phyloP scores from a whole-genome alignment of 2,329 filamentous ascomycete species.

The Claviceps sp. region DNA sequence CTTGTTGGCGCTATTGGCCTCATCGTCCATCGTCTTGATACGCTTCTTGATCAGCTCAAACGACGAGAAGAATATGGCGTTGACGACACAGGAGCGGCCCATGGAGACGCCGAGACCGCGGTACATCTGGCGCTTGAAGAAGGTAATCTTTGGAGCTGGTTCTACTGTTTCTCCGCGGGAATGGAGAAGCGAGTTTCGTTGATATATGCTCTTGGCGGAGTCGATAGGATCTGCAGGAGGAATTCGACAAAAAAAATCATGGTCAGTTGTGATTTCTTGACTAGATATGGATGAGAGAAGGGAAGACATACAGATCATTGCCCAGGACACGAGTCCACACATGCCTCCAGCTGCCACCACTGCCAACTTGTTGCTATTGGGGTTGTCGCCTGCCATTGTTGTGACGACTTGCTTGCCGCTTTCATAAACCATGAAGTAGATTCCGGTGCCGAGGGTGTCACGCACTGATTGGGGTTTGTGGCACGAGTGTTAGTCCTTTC shows the following conservation, averaged over 20 bases:
- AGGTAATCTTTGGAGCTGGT: conserved; percentile 59
- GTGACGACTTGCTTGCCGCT: conserved; percentile 72
- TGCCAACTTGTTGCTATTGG: conserved; percentile 65
- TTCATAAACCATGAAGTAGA: conserved; percentile 86
- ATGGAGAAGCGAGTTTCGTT: conserved; percentile 64
- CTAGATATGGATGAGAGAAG: neutral
- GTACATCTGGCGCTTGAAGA: conserved; percentile 68
- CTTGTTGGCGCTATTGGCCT: conserved; percentile 6
- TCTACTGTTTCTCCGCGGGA: conserved; percentile 50
- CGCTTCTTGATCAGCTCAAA: conserved; percentile 73
- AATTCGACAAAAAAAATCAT: neutral
- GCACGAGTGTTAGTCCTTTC: neutral
- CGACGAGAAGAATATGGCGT: conserved; percentile 80
- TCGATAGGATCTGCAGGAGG: conserved; percentile 49
- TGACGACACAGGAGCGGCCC: conserved; percentile 68
- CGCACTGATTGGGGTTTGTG: conserved; percentile 38
- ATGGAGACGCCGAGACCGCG: conserved; percentile 73
- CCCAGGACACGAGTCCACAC: conserved; percentile 76
- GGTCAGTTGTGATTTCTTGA: neutral
- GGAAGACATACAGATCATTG: conserved; percentile 48
- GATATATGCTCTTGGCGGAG: conserved; percentile 75
- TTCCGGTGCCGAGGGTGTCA: conserved; percentile 69
- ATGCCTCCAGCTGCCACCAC: conserved; percentile 68
- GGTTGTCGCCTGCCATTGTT: conserved; percentile 56
- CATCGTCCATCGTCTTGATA: conserved; percentile 37